Percentiles rank a stretch among this genome's conserved stretches.
These are phyloP conservation scores for Escovopsis weberi DNA, from an alignment of 2,329 filamentous ascomycete genomes.

Conservation along the genomic window DNA sequence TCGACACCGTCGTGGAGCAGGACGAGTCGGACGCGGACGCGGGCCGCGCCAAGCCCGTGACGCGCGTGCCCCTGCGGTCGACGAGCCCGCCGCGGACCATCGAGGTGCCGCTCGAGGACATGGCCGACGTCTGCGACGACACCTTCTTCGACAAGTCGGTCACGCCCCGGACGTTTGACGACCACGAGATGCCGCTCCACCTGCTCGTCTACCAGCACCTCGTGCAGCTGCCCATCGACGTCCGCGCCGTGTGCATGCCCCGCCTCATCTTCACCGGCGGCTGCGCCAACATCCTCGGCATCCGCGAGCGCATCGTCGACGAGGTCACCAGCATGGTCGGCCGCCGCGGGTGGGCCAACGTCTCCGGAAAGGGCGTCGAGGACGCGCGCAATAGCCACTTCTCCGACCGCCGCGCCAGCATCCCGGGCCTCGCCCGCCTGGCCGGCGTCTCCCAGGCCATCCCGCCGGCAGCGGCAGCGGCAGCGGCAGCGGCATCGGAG, in stretches of 20 bases:
- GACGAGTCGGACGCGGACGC: slow-evolving; percentile 32
- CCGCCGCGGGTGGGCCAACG: slow-evolving; percentile 60
- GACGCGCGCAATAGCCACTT: slow-evolving; percentile 27
- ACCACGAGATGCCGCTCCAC: slow-evolving; percentile 71
- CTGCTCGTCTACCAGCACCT: slow-evolving; percentile 63
- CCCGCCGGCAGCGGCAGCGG: slow-evolving; percentile 10
- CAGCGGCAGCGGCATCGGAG: slow-evolving; percentile 12
- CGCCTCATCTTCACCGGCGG: slow-evolving; percentile 79
- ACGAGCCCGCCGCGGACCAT: slow-evolving; percentile 38
- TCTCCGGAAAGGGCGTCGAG: slow-evolving; percentile 54
- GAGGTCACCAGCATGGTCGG: slow-evolving; percentile 57
- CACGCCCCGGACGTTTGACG: slow-evolving; percentile 52
- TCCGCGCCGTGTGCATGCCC: slow-evolving; percentile 73
- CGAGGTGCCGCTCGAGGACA: slow-evolving; percentile 50
- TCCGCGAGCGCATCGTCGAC: slow-evolving; percentile 62
- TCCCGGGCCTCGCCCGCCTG: no score
- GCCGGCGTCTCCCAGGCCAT: slow-evolving; percentile 6
- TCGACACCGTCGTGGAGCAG: slow-evolving; percentile 40
- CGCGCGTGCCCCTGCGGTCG: slow-evolving; percentile 32
- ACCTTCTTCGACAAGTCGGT: slow-evolving; percentile 51
- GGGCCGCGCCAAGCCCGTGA: slow-evolving; percentile 13
- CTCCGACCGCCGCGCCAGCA: slow-evolving; percentile 10
- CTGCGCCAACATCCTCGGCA: slow-evolving; percentile 61
- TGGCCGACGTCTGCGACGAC: slow-evolving; percentile 62
- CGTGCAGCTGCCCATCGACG: slow-evolving; percentile 63